A percentile compares a stretch with the other conserved stretches of the same genome.
Evolutionary conservation across 805 yeast genomes (phyloP).

Genomic region (Candida tibetensis): DNA sequence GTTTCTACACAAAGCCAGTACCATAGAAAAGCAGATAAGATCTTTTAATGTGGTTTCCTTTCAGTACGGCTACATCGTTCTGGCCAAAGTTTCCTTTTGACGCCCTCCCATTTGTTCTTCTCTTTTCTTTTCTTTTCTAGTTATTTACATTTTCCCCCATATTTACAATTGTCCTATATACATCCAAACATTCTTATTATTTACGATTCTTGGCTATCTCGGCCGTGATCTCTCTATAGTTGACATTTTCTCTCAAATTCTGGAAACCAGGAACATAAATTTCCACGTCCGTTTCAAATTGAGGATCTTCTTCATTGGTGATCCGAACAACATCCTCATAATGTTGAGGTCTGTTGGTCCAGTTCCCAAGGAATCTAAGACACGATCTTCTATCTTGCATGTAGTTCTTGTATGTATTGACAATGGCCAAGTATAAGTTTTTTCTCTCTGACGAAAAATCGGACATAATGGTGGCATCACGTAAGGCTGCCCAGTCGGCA

Average conservation of each 20-base stretch:
- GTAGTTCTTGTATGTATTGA: constrained; percentile 41
- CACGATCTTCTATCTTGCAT: constrained; percentile 37
- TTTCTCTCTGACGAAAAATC: constrained; percentile 44
- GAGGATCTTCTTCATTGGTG: constrained; percentile 18
- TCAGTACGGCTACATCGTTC: too few species aligned
- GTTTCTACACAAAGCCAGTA: too few species aligned
- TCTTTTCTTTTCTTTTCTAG: too few species aligned
- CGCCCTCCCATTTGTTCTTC: too few species aligned
- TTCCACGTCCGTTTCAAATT: constrained; percentile 17
- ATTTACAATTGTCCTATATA: not conserved
- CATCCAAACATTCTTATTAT: not conserved
- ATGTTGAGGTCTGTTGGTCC: constrained; percentile 29
- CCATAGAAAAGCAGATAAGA: too few species aligned
- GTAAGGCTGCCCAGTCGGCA: constrained; percentile 82
- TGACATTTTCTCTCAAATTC: constrained; percentile 26
- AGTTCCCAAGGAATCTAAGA: constrained; percentile 26
- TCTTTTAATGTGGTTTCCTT: too few species aligned
- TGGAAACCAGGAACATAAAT: constrained; percentile 23
- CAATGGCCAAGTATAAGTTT: constrained; percentile 52
- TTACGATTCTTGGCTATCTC: constrained; percentile 12
- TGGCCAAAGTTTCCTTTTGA: too few species aligned
- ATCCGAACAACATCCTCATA: constrained; percentile 20
- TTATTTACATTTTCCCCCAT: too few species aligned
- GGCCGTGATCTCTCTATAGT: constrained; percentile 22
- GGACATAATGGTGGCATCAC: constrained; percentile 68